Evolutionary conservation across 2,329 filamentous ascomycete species (phyloP).

Genomic region (Pyrenophora seminiperda): DNA sequence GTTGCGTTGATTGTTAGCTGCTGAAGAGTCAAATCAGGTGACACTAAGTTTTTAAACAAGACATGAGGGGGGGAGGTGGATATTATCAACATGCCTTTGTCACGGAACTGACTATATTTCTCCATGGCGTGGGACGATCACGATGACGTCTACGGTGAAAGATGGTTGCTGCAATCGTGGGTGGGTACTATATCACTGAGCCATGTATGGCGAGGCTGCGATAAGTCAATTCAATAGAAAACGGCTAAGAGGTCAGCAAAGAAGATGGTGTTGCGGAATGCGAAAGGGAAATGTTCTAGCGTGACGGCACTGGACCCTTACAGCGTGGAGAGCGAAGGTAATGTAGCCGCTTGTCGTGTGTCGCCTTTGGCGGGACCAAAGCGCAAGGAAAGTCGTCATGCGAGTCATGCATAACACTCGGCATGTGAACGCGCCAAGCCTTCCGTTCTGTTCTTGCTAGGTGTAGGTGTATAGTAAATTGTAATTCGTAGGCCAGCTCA

Average conservation of each 20-base stretch:
- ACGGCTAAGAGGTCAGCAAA: neutral
- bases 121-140: conserved; percentile 66
- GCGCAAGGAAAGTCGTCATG: conserved; percentile 19
- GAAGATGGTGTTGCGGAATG: neutral
- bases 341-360: conserved; percentile 13
- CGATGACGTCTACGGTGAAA: too few relatives aligned
- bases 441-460: neutral
- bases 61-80: neutral
- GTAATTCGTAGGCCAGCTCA: neutral
- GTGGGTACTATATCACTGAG: conserved; percentile 24
- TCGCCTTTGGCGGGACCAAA: conserved; percentile 23
- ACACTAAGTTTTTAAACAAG: too few relatives aligned
- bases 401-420: conserved; percentile 20
- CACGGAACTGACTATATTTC: conserved; percentile 91
- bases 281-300: neutral
- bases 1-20: conserved; percentile 20
- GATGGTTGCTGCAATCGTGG: neutral
- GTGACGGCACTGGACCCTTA: neutral
- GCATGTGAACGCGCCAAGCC: conserved; percentile 33
- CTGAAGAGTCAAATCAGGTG: too few relatives aligned
- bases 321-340: conserved; percentile 11
- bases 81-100: conserved; percentile 67
- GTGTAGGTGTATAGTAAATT: too few relatives aligned
- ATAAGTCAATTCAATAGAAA: neutral
- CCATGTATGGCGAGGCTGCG: conserved; percentile 20